Percentiles rank a stretch among this genome's conserved stretches.
These are phyloP conservation scores for Sphaerulina vaccinii DNA, from an alignment of 2,329 filamentous ascomycete species.

Conservation along the genomic window DNA sequence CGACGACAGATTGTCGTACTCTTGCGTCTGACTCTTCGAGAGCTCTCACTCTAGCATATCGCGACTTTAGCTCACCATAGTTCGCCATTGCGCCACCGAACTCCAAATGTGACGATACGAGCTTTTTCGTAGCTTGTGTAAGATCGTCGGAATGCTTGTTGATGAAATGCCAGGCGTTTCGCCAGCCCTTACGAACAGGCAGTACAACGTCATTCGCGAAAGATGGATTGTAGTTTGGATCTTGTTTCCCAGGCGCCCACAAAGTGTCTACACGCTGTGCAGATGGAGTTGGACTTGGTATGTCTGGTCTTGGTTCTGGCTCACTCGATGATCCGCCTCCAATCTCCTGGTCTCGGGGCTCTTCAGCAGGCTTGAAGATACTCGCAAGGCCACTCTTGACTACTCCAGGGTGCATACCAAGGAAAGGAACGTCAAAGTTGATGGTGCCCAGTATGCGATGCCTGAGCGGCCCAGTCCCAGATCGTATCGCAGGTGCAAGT, in stretches of 20 bases:
- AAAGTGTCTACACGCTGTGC: conserved; percentile 27
- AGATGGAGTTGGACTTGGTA: conserved; percentile 4
- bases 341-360: conserved; percentile 29
- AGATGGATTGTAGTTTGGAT: conserved; percentile 71
- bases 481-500: conserved; percentile 51
- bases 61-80: conserved; percentile 64
- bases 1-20: conserved; percentile 37
- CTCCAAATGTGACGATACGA: conserved; percentile 77
- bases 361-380: conserved; percentile 60
- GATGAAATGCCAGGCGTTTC: conserved; percentile 69
- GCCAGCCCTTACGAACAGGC: conserved; percentile 67
- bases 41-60: conserved; percentile 68
- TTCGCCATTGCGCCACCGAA: conserved; percentile 81
- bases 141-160: conserved; percentile 77
- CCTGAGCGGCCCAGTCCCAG: conserved; percentile 51
- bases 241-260: conserved; percentile 31
- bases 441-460: conserved; percentile 78
- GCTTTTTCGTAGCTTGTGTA: conserved; percentile 66
- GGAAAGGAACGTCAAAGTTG: conserved; percentile 80
- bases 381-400: conserved; percentile 78
- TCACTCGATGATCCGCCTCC: neutral
- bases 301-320: neutral
- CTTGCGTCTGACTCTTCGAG: conserved; percentile 68
- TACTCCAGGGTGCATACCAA: conserved; percentile 86
- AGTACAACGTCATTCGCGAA: conserved; percentile 73